Conservation (phyloP, 495 filamentous ascomycete species). For the Tuber umbilicatum region DNA sequence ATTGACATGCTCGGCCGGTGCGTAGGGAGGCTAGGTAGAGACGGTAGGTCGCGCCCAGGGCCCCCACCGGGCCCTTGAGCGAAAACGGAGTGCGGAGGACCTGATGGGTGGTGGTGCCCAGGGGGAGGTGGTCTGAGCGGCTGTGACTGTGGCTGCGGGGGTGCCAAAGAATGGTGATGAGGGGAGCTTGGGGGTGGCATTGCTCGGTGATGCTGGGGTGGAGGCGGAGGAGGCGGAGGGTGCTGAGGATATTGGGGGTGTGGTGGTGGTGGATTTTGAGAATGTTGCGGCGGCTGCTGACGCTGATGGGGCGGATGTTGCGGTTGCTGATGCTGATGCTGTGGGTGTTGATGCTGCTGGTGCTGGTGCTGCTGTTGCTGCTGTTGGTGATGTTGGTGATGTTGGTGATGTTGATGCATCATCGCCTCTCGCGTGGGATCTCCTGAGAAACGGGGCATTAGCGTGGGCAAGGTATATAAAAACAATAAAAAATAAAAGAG, state of each 20-base stretch:
- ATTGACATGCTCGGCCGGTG: conserved; percentile 72
- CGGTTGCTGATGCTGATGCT: conserved; percentile 12
- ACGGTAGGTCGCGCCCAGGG: conserved; percentile 52
- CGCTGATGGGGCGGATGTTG: conserved; percentile 16
- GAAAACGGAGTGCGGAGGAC: conserved; percentile 49
- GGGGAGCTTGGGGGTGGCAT: conserved; percentile 39
- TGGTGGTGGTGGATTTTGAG: conserved; percentile 1
- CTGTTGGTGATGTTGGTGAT: neutral
- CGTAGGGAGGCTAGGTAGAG: conserved; percentile 39
- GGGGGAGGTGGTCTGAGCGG: conserved; percentile 43
- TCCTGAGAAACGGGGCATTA: neutral
- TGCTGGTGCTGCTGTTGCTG: neutral
- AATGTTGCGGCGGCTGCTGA: conserved; percentile 15
- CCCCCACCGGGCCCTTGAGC: conserved; percentile 51
- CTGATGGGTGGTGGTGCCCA: conserved; percentile 48
- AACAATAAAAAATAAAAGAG: conserved; percentile 8
- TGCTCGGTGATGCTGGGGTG: conserved; percentile 32
- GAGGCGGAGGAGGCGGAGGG: conserved; percentile 24
- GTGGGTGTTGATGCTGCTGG: conserved; percentile 14
- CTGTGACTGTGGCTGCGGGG: conserved; percentile 29
- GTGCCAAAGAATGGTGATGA: conserved; percentile 24
- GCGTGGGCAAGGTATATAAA: conserved; percentile 5
- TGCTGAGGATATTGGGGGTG: neutral
- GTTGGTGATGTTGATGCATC: conserved; percentile 28
- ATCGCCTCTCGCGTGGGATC: conserved; percentile 34